Base-by-base conservation (phyloP, 129 eudicot genomes). In the Chrysanthemum lavandulifolium region DNA sequence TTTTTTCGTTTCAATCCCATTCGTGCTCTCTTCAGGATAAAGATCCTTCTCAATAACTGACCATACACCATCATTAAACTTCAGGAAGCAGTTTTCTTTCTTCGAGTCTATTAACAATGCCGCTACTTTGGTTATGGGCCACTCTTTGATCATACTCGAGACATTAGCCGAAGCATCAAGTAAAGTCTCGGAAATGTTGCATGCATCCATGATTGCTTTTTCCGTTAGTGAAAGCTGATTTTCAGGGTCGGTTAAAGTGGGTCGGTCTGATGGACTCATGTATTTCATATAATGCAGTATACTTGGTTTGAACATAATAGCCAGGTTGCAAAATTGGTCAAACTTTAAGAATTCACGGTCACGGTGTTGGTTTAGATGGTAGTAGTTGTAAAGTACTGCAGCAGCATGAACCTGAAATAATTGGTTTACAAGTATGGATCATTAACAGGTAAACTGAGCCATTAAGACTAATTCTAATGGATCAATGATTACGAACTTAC, bases 341-440 rank as follows among this genome's bases (percentile, higher is more conserved):
- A 84, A 87, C 40, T 78, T 84, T 14, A 93, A 45, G 78, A 78
- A 82, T 49, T 84, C 81, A 53, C 80, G 31, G 54, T 74, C 78
- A 21, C 65, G 87, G 49, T 90, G 76, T 13, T 47, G 86, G 71
- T 84, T 82, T 71, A 89, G 69, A 40, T 89, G 93, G 72, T 87
- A 90, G 65, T 90, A 93, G 80, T 93, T 90, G 82, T 90, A 93
- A 52, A 93, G 91, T 65, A 93, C 73, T 72, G 83, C 98, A 65
- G 83, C 95, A 58, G 98, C 97, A 79, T 90, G 89, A 76, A 90
- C 82, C 98, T 93, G 81, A 63, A 67, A 79, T 12, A 13, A 33
- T 56, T 27, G 21, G 33, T 27, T 21, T 19, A 12, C 63, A 71
- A 54, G 40, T 53, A 36, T 56, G 65, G 57, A 51, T 36, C 55